Conservation (phyloP, 148 eudicot species). For the Vaccinium darrowii region DNA sequence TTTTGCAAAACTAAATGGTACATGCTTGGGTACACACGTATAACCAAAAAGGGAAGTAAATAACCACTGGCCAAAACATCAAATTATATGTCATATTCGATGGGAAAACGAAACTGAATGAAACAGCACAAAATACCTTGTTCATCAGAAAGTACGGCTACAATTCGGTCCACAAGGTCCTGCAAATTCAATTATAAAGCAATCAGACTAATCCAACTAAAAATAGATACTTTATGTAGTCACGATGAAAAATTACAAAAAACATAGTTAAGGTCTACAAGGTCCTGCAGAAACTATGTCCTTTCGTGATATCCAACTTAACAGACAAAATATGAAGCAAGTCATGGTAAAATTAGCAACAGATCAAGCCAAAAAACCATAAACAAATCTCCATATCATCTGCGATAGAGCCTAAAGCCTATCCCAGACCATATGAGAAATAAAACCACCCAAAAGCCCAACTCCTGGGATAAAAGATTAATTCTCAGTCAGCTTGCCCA, state of each 20-base stretch:
- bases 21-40: background rate
- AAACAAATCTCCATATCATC: background rate
- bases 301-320: constrained; percentile 7
- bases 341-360: background rate
- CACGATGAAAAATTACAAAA: background rate
- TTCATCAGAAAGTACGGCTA: constrained; percentile 78
- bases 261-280: background rate
- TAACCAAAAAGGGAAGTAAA: constrained; percentile 2
- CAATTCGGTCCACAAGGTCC: constrained; percentile 85
- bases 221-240: background rate
- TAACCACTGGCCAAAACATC: background rate
- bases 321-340: background rate
- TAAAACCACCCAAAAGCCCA: background rate
- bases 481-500: background rate
- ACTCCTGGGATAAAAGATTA: background rate
- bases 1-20: background rate
- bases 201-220: constrained; percentile 4
- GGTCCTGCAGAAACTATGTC: background rate
- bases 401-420: background rate
- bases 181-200: constrained; percentile 26
- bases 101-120: background rate
- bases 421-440: background rate
- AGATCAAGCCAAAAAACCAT: background rate
- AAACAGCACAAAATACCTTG: constrained; percentile 49
- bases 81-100: background rate